Evolutionary conservation across 352 stramenopile species (phyloP).

Genomic region (Phytophthora uliginosa): DNA sequence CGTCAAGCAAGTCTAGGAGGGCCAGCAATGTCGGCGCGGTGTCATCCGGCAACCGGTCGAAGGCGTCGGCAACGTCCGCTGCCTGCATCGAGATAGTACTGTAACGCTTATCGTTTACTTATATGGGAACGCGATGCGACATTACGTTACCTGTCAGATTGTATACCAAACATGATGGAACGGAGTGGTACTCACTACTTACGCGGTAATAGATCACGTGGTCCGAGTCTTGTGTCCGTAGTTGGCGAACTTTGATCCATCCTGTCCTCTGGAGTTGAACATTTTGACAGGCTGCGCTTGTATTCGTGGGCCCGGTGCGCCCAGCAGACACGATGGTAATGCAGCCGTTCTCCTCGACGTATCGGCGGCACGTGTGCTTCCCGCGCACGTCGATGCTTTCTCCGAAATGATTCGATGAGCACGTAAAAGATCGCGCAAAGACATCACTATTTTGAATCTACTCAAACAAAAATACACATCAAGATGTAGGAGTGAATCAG

Average conservation of each 20-base stretch:
- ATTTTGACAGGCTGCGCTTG: slow-evolving; percentile 9
- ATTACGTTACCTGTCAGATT: no score
- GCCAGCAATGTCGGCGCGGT: slow-evolving; percentile 7
- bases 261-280: slow-evolving; percentile 32
- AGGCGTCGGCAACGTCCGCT: neutral
- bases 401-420: slow-evolving; percentile 20
- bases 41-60: slow-evolving; percentile 21
- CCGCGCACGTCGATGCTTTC: slow-evolving; percentile 11
- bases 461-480: neutral
- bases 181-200: no score
- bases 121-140: no score
- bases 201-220: no score
- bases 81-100: neutral
- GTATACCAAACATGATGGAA: no score
- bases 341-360: slow-evolving; percentile 22
- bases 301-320: slow-evolving; percentile 1
- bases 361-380: slow-evolving; percentile 34
- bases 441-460: slow-evolving; percentile 10
- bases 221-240: neutral
- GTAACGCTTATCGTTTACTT: no score
- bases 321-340: slow-evolving; percentile 33
- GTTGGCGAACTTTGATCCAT: slow-evolving; percentile 33
- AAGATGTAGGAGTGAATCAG: neutral
- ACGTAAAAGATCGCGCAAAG: slow-evolving; percentile 24
- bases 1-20: slow-evolving; percentile 17